A percentile compares a stretch with the other conserved stretches of the same genome.
Conservation (phyloP, 1,284 basidiomycete species). For the Boletellus deceptivus region DNA sequence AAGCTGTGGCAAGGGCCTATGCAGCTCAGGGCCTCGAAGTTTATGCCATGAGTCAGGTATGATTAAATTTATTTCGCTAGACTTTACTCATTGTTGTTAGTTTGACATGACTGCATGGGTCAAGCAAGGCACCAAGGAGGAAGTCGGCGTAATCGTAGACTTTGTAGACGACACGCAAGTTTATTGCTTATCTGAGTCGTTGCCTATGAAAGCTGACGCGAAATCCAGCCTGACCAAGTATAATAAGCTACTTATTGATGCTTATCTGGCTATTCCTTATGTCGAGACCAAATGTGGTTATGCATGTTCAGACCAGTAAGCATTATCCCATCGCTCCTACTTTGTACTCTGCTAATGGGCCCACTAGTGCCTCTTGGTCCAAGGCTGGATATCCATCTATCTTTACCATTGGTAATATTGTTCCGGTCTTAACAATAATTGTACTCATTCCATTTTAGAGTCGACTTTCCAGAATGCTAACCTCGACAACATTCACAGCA, state of each 20-base stretch:
- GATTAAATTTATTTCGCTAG: not conserved
- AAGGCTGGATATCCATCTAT: conserved; percentile 84
- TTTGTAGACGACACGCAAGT: conserved; percentile 68
- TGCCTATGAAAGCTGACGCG: not conserved
- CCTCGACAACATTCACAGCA: conserved; percentile 74
- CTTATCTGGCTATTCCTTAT: conserved; percentile 79
- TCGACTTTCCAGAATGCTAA: conserved; percentile 74
- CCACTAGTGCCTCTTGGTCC: conserved; percentile 72
- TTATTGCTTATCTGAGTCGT: not conserved
- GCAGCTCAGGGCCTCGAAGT: conserved; percentile 63
- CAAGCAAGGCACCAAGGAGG: conserved; percentile 82
- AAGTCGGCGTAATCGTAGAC: conserved; percentile 90
- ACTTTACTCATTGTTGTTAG: conserved; percentile 35
- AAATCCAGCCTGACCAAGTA: conserved; percentile 67
- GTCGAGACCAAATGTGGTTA: conserved; percentile 88
- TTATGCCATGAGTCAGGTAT: conserved; percentile 85
- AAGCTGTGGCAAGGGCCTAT: conserved; percentile 86
- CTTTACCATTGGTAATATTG: conserved; percentile 74
- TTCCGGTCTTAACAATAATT: conserved; percentile 10
- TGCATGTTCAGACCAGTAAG: conserved; percentile 89
- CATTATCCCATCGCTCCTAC: conserved; percentile 19
- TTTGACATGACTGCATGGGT: conserved; percentile 98
- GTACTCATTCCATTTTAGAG: conserved; percentile 43
- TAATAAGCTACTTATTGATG: conserved; percentile 73
- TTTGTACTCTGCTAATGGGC: conserved; percentile 20